Percentiles rank a stretch among this genome's conserved stretches.
Evolutionary conservation across 805 yeast species (phyloP).

Genomic region (Nakazawaea anatomiae): DNA sequence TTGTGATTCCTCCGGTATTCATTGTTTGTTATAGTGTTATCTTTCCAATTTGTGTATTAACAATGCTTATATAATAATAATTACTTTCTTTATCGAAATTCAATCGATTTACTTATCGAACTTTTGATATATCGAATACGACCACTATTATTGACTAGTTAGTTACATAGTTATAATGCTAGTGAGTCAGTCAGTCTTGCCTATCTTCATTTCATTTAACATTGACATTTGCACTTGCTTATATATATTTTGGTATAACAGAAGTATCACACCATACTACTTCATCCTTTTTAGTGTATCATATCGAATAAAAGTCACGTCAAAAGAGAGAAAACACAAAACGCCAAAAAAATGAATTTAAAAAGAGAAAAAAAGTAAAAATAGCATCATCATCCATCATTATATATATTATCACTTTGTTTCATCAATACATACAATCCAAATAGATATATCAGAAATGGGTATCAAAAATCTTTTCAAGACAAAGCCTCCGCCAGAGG

Average conservation of each 20-base stretch:
- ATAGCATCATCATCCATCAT: too few relatives aligned
- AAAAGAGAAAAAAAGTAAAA: not conserved
- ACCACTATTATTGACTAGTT: too few relatives aligned
- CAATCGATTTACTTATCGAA: too few relatives aligned
- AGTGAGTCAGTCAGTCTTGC: too few relatives aligned
- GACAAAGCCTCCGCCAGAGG: conserved; percentile 41
- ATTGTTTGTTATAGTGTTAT: not conserved
- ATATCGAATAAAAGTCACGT: not conserved
- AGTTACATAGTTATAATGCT: too few relatives aligned
- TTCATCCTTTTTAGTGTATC: too few relatives aligned
- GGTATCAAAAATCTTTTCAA: conserved; percentile 43
- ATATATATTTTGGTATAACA: too few relatives aligned
- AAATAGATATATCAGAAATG: conserved; percentile 22
- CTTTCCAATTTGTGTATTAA: not conserved
- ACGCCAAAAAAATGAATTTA: not conserved
- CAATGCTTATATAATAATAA: not conserved
- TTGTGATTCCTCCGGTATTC: not conserved
- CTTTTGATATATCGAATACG: too few relatives aligned
- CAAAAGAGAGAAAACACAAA: not conserved
- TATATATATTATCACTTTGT: not conserved
- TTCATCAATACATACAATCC: not conserved
- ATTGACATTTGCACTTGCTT: too few relatives aligned
- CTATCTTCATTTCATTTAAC: too few relatives aligned
- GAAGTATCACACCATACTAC: too few relatives aligned
- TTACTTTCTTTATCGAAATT: not conserved